Percentiles rank a stretch among this genome's conserved stretches.
phyloP scores from a whole-genome alignment of 768 basidiomycete genomes.

The Termitomyces sp. region DNA sequence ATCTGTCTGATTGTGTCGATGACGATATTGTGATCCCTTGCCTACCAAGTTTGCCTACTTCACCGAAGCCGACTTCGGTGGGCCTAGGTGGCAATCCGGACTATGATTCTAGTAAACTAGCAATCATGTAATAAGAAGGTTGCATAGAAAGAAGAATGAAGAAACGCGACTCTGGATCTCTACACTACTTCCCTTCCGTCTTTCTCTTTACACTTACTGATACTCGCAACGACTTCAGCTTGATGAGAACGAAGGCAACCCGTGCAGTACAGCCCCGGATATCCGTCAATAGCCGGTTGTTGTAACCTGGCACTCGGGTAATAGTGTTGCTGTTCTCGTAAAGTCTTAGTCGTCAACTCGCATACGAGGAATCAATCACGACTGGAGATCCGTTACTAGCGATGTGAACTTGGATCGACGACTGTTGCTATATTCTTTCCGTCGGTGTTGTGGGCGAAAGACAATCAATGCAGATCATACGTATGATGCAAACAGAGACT shows the following conservation, averaged over 20 bases:
- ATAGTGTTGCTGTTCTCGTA: not conserved
- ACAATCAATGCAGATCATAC: not conserved
- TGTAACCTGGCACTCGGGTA: not conserved
- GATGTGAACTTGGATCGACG: not conserved
- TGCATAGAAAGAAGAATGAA: not conserved
- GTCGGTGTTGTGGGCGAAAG: not conserved
- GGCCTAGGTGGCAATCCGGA: not conserved
- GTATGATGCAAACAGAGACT: not conserved
- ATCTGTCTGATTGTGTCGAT: not conserved
- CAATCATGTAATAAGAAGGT: not conserved
- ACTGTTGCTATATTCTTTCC: too few species aligned
- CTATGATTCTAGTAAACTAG: not conserved
- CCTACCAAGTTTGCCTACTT: not conserved
- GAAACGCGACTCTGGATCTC: not conserved
- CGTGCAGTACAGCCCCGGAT: not conserved
- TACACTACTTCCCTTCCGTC: not conserved
- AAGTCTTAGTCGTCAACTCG: not conserved
- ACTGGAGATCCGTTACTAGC: not conserved
- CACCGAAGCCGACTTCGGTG: not conserved
- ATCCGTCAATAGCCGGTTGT: not conserved
- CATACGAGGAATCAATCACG: not conserved
- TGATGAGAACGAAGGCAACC: too few species aligned
- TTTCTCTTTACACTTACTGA: not conserved
- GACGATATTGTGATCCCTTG: not conserved
- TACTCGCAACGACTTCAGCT: not conserved